These are phyloP conservation scores for Chlamydomonas sp. DNA, from an alignment of 139 green algal genomes.

Conservation along the genomic window DNA sequence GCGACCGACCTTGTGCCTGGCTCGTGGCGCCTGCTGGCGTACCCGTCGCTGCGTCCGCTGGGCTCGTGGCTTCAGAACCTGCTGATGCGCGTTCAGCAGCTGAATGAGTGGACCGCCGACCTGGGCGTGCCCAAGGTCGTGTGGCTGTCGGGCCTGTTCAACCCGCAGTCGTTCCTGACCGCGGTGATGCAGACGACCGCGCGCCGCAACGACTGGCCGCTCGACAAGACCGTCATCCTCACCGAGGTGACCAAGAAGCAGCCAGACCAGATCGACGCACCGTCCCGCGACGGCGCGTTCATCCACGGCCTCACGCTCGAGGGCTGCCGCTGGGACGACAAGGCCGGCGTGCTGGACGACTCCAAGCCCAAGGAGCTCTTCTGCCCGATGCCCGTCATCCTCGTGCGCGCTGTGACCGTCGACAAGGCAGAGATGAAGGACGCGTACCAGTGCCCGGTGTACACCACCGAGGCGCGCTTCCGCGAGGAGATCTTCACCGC, in stretches of 20 bases:
- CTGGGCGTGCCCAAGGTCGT: constrained; percentile 71
- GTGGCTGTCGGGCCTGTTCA: constrained; percentile 84
- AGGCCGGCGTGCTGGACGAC: constrained; percentile 72
- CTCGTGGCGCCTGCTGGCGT: constrained; percentile 70
- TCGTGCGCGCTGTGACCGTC: constrained; percentile 67
- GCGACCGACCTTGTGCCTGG: constrained; percentile 60
- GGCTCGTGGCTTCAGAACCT: constrained; percentile 67
- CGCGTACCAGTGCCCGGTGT: constrained; percentile 84
- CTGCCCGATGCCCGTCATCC: constrained; percentile 74
- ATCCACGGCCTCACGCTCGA: constrained; percentile 84
- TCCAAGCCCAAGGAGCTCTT: constrained; percentile 82
- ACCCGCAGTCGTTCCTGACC: constrained; percentile 89
- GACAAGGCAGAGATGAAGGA: constrained; percentile 81
- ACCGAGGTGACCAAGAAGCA: constrained; percentile 81
- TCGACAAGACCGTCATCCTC: constrained; percentile 76
- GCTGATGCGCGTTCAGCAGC: constrained; percentile 63
- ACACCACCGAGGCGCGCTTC: constrained; percentile 82
- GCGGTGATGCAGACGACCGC: constrained; percentile 89
- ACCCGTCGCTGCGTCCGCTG: constrained; percentile 71
- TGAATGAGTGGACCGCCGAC: constrained; percentile 77
- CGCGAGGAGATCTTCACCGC: constrained; percentile 84
- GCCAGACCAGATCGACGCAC: constrained; percentile 69
- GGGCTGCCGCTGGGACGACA: constrained; percentile 88
- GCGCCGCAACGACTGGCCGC: constrained; percentile 79
- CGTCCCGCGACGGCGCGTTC: constrained; percentile 77